Evolutionary conservation across 768 basidiomycete species (phyloP).

Genomic region (Xerocomellus dryophilus): DNA sequence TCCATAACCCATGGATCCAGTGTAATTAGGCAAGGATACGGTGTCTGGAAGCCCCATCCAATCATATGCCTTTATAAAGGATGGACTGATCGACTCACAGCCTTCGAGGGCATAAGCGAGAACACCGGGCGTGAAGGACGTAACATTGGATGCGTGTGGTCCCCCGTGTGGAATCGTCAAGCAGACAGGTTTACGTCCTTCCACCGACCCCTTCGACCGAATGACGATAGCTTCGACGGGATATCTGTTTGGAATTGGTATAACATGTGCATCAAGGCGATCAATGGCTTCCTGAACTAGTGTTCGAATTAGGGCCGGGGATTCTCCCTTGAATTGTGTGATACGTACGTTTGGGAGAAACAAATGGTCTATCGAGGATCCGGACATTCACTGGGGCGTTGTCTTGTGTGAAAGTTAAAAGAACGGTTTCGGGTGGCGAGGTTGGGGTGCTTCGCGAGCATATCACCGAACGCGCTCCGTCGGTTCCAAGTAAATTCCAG

Average conservation of each 20-base stretch:
- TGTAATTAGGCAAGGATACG: conserved; percentile 62
- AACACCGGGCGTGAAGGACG: conserved; percentile 43
- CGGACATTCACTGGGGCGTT: conserved; percentile 29
- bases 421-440: conserved; percentile 46
- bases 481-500: conserved; percentile 54
- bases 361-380: conserved; percentile 41
- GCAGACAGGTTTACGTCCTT: conserved; percentile 38
- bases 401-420: conserved; percentile 38
- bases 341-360: conserved; percentile 40
- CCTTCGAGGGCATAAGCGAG: conserved; percentile 55
- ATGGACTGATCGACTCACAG: conserved; percentile 42
- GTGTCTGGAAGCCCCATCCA: conserved; percentile 41
- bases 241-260: conserved; percentile 47
- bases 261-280: conserved; percentile 40
- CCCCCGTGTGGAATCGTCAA: conserved; percentile 62
- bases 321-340: not conserved
- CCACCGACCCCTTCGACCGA: conserved; percentile 23
- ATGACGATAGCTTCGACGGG: conserved; percentile 58
- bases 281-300: conserved; percentile 41
- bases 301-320: not conserved
- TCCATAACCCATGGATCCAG: conserved; percentile 65
- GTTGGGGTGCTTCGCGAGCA: conserved; percentile 49
- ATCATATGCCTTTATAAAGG: not conserved
- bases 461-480: conserved; percentile 41
- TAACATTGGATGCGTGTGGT: conserved; percentile 50